Conservation (phyloP, 306 rosid genomes). For the Quercus engelmannii region DNA sequence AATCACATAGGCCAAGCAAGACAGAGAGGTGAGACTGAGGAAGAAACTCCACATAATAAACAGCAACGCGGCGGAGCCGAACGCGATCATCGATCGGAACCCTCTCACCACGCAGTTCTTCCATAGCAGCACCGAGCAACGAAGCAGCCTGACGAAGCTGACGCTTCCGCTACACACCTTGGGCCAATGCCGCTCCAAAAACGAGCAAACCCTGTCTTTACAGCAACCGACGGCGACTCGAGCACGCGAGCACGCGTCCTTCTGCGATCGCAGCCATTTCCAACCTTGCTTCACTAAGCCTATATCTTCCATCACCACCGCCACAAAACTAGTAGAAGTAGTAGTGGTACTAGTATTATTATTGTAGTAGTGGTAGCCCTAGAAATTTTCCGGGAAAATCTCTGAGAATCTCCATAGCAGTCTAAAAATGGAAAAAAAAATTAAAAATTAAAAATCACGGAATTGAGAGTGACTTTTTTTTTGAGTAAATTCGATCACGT, state of each 20-base stretch:
- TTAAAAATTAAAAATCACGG: conserved; percentile 34
- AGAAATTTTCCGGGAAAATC: conserved; percentile 17
- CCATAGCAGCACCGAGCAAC: conserved; percentile 59
- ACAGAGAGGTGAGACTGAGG: conserved; percentile 85
- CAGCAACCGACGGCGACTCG: conserved; percentile 34
- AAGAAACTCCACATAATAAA: conserved; percentile 97
- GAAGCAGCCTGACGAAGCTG: conserved; percentile 48
- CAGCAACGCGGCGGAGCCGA: conserved; percentile 80
- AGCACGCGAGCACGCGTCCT: conserved; percentile 49
- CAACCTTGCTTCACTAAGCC: conserved; percentile 79
- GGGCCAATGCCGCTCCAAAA: conserved; percentile 86
- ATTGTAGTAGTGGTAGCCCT: conserved; percentile 5
- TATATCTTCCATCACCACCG: conserved; percentile 76
- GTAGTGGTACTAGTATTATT: neutral
- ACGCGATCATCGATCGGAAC: conserved; percentile 53
- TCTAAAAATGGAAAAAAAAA: neutral
- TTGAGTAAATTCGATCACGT: conserved; percentile 57
- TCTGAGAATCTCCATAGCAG: conserved; percentile 49
- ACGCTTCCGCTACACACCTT: conserved; percentile 62
- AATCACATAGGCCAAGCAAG: conserved; percentile 86
- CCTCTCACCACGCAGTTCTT: conserved; percentile 72
- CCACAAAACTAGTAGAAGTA: neutral
- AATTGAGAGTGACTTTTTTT: neutral
- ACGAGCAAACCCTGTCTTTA: conserved; percentile 46
- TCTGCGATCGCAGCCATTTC: conserved; percentile 79